These are phyloP conservation scores for Forsythia viridissima DNA, from an alignment of 257 asterid genomes.

Conservation along the genomic window DNA sequence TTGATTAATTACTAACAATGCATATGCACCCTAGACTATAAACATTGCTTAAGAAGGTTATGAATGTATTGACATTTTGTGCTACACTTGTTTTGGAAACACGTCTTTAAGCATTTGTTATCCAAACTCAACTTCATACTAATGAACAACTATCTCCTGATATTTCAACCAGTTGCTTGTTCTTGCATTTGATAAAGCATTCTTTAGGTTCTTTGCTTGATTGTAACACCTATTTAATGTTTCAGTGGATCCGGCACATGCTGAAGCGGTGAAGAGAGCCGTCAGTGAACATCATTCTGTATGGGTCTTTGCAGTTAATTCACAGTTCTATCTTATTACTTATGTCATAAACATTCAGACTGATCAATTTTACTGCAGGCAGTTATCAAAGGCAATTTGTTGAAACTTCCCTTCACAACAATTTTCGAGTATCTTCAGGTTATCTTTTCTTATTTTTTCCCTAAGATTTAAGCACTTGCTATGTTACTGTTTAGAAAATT, in stretches of 20 bases:
- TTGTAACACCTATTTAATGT: slow-evolving; percentile 21
- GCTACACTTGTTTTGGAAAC: background rate
- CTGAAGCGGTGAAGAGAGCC: slow-evolving; percentile 59
- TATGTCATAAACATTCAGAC: slow-evolving; percentile 15
- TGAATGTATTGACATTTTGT: background rate
- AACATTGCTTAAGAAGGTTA: slow-evolving; percentile 7
- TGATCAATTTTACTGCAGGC: slow-evolving; percentile 56
- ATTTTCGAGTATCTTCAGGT: slow-evolving; percentile 97
- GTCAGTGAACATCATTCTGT: slow-evolving; percentile 54
- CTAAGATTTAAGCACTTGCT: background rate
- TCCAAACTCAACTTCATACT: background rate
- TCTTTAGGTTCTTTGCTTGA: slow-evolving; percentile 20
- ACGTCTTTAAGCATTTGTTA: background rate
- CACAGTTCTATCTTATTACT: background rate
- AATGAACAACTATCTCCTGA: background rate
- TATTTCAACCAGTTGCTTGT: slow-evolving; percentile 2
- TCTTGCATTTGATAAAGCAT: slow-evolving; percentile 4
- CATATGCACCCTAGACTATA: background rate
- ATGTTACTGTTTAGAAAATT: background rate
- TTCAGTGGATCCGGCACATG: slow-evolving; percentile 53
- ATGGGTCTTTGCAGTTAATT: slow-evolving; percentile 19
- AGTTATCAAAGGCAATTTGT: slow-evolving; percentile 49
- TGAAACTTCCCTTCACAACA: slow-evolving; percentile 90
- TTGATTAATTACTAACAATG: background rate
- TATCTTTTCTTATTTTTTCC: slow-evolving; percentile 13